These are phyloP conservation scores for Nigrospora oryzae DNA, from an alignment of 2,329 filamentous ascomycete species.

Conservation along the genomic window DNA sequence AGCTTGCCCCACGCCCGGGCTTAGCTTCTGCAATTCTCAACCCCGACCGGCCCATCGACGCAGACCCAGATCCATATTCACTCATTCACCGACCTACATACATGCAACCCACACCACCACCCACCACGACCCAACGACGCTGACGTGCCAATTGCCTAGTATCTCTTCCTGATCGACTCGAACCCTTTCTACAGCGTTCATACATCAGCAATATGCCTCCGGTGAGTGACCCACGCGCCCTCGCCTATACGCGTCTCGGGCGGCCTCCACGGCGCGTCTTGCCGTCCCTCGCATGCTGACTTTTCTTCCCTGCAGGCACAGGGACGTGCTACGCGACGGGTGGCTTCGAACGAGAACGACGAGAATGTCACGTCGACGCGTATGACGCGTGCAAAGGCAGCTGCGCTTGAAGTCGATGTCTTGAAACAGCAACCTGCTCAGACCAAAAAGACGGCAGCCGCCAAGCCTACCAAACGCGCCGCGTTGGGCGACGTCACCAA, in stretches of 20 bases:
- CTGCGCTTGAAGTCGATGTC: conserved; percentile 60
- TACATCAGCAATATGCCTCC: conserved; percentile 7
- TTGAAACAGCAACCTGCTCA: conserved; percentile 55
- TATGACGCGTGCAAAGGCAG: conserved; percentile 87
- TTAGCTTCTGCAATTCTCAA: too few relatives aligned
- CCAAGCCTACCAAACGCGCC: conserved; percentile 58
- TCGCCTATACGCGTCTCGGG: neutral
- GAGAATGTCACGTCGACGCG: conserved; percentile 77
- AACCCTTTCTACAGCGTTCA: conserved; percentile 3
- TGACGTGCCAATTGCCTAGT: neutral
- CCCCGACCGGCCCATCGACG: too few relatives aligned
- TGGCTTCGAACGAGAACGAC: conserved; percentile 86
- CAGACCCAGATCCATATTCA: too few relatives aligned
- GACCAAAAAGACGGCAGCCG: conserved; percentile 57
- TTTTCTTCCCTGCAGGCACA: neutral
- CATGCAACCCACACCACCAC: neutral
- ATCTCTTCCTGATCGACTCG: neutral
- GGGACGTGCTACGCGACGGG: conserved; percentile 1
- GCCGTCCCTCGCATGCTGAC: conserved; percentile 1
- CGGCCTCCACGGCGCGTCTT: neutral
- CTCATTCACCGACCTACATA: too few relatives aligned
- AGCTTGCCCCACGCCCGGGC: too few relatives aligned
- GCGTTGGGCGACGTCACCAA: conserved; percentile 95
- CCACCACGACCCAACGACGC: neutral
- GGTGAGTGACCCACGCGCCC: neutral